These are phyloP conservation scores for Ogataea pilisensis DNA, from an alignment of 805 yeast species.

Conservation along the genomic window DNA sequence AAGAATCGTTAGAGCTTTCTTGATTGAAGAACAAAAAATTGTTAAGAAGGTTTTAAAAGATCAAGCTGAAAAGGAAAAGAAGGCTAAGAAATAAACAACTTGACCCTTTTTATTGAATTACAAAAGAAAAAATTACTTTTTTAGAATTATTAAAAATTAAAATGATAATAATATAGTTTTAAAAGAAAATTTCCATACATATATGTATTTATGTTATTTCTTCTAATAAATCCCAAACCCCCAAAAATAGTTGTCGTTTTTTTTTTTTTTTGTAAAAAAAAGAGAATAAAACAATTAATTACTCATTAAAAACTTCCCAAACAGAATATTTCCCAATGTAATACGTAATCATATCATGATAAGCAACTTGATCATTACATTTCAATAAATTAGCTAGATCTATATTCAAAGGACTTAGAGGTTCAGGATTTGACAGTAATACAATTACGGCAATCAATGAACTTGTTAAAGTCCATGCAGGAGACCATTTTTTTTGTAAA, in stretches of 20 bases:
- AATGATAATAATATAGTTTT: not conserved
- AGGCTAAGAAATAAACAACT: conserved; percentile 34
- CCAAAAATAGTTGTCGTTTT: not conserved
- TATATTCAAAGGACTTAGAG: conserved; percentile 66
- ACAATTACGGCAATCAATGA: conserved; percentile 54
- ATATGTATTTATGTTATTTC: too few species aligned
- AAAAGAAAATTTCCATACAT: too few species aligned
- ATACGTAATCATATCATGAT: conserved; percentile 38
- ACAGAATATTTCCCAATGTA: conserved; percentile 27
- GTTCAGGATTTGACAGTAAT: conserved; percentile 61
- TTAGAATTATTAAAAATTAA: not conserved
- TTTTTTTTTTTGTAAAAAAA: too few species aligned
- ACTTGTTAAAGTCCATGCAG: conserved; percentile 64
- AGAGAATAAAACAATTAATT: not conserved
- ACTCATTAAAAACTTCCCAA: conserved; percentile 9
- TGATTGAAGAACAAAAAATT: conserved; percentile 99
- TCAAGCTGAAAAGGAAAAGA: conserved; percentile 84
- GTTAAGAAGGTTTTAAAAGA: conserved; percentile 99
- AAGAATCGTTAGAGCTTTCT: conserved; percentile 99
- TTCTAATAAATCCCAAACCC: too few species aligned
- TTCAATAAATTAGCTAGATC: conserved; percentile 62
- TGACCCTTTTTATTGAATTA: too few species aligned
- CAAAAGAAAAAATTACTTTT: too few species aligned
- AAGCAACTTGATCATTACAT: conserved; percentile 41
- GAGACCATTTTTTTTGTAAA: conserved; percentile 59